These are phyloP conservation scores for Dioscorea alata DNA, from an alignment of 106 monocot species.

Conservation along the genomic window DNA sequence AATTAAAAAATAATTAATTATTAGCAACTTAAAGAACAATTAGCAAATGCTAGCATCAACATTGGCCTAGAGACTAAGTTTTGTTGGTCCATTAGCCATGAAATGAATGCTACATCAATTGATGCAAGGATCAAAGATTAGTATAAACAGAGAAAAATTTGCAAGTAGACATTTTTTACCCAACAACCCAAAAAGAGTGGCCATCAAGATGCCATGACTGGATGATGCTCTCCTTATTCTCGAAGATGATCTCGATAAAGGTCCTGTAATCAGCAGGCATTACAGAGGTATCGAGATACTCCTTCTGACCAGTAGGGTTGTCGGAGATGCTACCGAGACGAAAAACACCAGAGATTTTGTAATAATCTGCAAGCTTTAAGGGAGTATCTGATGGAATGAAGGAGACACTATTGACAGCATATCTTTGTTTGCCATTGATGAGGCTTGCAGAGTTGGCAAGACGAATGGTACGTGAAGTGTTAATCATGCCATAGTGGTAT, in stretches of 20 bases:
- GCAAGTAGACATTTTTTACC: constrained; percentile 11
- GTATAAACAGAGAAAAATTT: too few relatives aligned
- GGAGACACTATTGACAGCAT: constrained; percentile 65
- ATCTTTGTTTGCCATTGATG: constrained; percentile 50
- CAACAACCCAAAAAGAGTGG: constrained; percentile 60
- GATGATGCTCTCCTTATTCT: constrained; percentile 53
- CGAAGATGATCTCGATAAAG: constrained; percentile 62
- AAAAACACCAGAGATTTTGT: constrained; percentile 63
- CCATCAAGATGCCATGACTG: constrained; percentile 73
- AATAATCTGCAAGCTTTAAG: constrained; percentile 67
- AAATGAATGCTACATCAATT: too few relatives aligned
- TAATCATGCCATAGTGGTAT: constrained; percentile 79
- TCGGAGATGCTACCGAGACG: constrained; percentile 65
- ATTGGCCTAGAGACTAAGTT: too few relatives aligned
- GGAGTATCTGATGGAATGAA: constrained; percentile 54
- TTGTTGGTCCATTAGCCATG: too few relatives aligned
- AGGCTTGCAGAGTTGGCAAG: constrained; percentile 44
- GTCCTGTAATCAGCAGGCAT: constrained; percentile 40
- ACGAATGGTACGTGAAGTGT: constrained; percentile 48
- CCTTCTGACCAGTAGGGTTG: constrained; percentile 8
- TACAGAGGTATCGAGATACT: constrained; percentile 49
- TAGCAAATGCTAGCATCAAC: too few relatives aligned
- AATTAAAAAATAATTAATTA: too few relatives aligned
- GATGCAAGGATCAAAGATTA: too few relatives aligned
- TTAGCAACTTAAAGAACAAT: too few relatives aligned